Base-by-base conservation (phyloP, 2,329 filamentous ascomycete genomes). In the Sclerotiophoma versabilis region DNA sequence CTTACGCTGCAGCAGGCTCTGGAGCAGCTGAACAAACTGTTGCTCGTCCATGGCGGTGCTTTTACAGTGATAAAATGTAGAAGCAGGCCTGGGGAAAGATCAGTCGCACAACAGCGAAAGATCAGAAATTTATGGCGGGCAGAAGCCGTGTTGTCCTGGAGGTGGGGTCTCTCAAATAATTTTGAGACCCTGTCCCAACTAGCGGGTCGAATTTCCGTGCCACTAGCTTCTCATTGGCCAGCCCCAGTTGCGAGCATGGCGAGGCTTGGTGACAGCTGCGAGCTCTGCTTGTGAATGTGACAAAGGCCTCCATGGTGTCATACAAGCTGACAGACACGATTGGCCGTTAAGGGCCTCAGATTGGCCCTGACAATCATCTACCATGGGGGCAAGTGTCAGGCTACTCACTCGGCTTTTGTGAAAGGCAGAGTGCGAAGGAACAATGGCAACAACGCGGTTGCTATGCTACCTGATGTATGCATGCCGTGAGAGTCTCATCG, bases 1-100 rank as follows among this genome's bases (percentile, higher is more conserved):
- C 90, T 81, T 81, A 95, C 91, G 92, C 76, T 92, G 87, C 79
- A 96, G 85, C 70, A 93, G 87, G 79, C 90, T 88, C 83, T 95
- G 86, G 75, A 97, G 86, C 79, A 96, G 87, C 81, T 89, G 84
- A 65, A 95, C 84, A 75, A 97, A 92, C 79, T 90, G 87, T 77
- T 91, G 87, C 76, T 91, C 84, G 77, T 92, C 88, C 90, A 93
- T 93, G 71, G 58, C 63, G 58, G 50, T 57, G 59, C 57, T 62
- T 63, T 59, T 62, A 68, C 64, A 59, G 51, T 58, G 15, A 32
- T 6, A 27, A 54, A 47, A 57, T 57, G 59, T 64, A 54, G 62
- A 66, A 63, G 59, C 59, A 64, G 49, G 59, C 58, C 57, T 63
- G 30, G 27, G 49, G 43, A 36, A 54, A 45, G 60, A 60, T 63